phyloP scores from a whole-genome alignment of 2,329 filamentous ascomycete species.

The Ceratocystis smalleyi region DNA sequence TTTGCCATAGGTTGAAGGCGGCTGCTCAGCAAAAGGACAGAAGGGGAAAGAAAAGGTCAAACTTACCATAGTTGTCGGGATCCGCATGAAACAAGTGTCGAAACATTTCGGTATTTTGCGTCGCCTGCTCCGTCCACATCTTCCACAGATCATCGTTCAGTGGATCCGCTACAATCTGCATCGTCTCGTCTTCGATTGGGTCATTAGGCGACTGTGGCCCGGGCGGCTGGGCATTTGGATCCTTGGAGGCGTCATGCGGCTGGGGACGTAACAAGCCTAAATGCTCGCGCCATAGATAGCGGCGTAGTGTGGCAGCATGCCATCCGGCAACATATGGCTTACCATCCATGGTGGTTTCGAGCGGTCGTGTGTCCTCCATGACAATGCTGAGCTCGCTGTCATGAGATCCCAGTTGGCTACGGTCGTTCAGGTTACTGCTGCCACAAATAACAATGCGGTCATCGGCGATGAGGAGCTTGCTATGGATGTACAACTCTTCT shows the following conservation, averaged over 20 bases:
- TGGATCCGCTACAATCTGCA: conserved; percentile 55
- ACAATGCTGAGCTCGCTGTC: conserved; percentile 85
- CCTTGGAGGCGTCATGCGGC: conserved; percentile 47
- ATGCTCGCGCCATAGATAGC: conserved; percentile 82
- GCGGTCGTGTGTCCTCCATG: conserved; percentile 62
- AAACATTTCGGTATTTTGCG: conserved; percentile 58
- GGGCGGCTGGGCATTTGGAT: conserved; percentile 61
- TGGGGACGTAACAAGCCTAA: conserved; percentile 67
- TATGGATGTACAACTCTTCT: conserved; percentile 91
- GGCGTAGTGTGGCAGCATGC: conserved; percentile 65
- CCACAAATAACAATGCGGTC: conserved; percentile 75
- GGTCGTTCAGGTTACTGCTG: conserved; percentile 82
- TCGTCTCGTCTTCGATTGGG: conserved; percentile 41
- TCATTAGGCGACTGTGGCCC: conserved; percentile 51
- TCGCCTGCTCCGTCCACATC: conserved; percentile 53
- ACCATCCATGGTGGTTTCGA: conserved; percentile 65
- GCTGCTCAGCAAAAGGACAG: not conserved
- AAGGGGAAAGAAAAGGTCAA: not conserved
- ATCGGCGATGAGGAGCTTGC: conserved; percentile 78
- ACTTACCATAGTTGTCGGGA: conserved; percentile 65
- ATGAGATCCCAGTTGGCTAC: conserved; percentile 72
- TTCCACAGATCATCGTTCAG: conserved; percentile 50
- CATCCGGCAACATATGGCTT: conserved; percentile 61
- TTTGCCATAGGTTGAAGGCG: not conserved
- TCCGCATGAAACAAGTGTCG: conserved; percentile 74